Percentiles rank a stretch among this genome's conserved stretches.
phyloP scores from a whole-genome alignment of 2,329 filamentous ascomycete genomes.

The Fusarium sp. region DNA sequence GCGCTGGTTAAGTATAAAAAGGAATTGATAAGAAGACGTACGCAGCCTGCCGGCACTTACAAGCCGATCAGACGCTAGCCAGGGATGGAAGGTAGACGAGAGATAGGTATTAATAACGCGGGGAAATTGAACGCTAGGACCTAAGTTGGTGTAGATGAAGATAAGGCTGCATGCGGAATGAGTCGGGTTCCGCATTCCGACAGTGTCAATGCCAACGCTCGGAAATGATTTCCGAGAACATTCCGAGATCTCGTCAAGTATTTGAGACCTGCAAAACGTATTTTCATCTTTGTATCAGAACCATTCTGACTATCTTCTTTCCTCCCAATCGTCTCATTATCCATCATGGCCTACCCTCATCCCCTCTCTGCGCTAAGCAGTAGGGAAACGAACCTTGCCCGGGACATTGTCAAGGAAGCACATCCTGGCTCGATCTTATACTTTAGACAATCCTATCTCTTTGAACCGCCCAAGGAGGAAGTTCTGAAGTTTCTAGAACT shows the following conservation, averaged over 20 bases:
- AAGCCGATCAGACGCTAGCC: neutral
- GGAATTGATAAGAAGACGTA: neutral
- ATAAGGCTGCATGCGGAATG: neutral
- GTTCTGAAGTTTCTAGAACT: slow-evolving; percentile 60
- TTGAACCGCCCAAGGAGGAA: slow-evolving; percentile 61
- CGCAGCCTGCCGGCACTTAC: neutral
- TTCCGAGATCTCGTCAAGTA: neutral
- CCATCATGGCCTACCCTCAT: slow-evolving; percentile 35
- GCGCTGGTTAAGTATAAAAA: neutral
- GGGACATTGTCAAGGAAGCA: slow-evolving; percentile 47
- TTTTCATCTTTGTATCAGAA: no score
- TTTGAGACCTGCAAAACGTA: neutral
- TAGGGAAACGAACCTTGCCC: slow-evolving; percentile 50
- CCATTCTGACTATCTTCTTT: neutral
- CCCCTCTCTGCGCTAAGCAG: slow-evolving; percentile 47
- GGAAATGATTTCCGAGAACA: slow-evolving; percentile 3
- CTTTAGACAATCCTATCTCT: slow-evolving; percentile 63
- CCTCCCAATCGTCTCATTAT: neutral
- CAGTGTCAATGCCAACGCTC: neutral
- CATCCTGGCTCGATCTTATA: slow-evolving; percentile 48
- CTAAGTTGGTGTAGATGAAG: neutral
- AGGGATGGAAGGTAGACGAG: neutral
- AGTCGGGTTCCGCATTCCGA: slow-evolving; percentile 21
- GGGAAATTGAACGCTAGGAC: neutral
- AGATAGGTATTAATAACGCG: slow-evolving; percentile 12